These are phyloP conservation scores for Capsicum baccatum DNA, from an alignment of 257 asterid genomes.

Conservation along the genomic window DNA sequence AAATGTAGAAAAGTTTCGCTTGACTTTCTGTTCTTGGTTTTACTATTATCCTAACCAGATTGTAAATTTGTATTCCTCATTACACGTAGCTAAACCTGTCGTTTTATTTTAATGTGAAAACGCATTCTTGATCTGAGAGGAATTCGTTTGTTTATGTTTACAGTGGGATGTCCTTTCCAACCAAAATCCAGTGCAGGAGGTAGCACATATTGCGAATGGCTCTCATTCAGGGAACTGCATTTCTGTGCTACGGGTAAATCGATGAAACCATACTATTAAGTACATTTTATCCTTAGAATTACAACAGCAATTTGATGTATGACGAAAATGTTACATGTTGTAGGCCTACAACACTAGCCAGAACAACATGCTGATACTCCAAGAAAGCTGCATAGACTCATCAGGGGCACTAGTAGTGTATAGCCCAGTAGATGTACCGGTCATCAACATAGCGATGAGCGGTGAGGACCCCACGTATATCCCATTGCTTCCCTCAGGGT, in stretches of 20 bases:
- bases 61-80: background rate
- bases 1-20: background rate
- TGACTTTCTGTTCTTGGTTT: background rate
- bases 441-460: constrained; percentile 87
- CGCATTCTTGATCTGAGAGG: background rate
- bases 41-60: background rate
- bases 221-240: constrained; percentile 93
- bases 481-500: constrained; percentile 82
- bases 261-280: background rate
- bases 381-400: constrained; percentile 92
- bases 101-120: background rate
- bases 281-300: background rate
- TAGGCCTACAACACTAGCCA: constrained; percentile 86
- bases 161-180: constrained; percentile 97
- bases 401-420: constrained; percentile 80
- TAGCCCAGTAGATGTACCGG: constrained; percentile 78
- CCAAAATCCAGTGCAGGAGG: constrained; percentile 89
- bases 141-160: background rate
- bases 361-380: constrained; percentile 87
- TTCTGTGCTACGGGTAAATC: constrained; percentile 78
- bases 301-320: background rate
- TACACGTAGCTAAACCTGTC: background rate
- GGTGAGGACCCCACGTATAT: constrained; percentile 87
- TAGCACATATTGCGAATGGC: constrained; percentile 92
- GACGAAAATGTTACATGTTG: background rate